Conservation (phyloP, 805 yeast species). For the Cyberlindnera bimundalis region DNA sequence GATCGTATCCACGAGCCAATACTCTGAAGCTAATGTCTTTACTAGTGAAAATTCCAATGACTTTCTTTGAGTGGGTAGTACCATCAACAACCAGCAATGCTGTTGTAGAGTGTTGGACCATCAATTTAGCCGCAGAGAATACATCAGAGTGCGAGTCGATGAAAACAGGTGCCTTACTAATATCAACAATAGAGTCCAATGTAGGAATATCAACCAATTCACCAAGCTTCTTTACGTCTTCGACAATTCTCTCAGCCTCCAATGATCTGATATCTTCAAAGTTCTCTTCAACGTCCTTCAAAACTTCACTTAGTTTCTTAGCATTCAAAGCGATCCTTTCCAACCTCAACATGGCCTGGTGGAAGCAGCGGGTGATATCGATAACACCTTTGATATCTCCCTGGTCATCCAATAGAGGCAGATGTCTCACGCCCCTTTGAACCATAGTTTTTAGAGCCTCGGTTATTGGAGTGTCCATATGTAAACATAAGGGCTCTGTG, state of each 20-base stretch:
- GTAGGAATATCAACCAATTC: conserved; percentile 41
- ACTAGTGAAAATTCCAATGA: conserved; percentile 45
- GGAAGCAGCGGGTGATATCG: conserved; percentile 45
- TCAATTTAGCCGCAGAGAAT: conserved; percentile 36
- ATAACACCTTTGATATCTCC: conserved; percentile 40
- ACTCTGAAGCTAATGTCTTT: conserved; percentile 44
- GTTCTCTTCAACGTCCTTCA: conserved; percentile 31
- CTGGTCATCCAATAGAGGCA: conserved; percentile 38
- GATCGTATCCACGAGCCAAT: conserved; percentile 35
- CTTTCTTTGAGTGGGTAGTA: conserved; percentile 29
- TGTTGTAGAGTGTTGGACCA: conserved; percentile 37
- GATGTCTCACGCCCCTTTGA: conserved; percentile 38
- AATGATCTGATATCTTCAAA: conserved; percentile 24
- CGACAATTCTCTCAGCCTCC: conserved; percentile 26
- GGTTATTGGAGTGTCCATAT: conserved; percentile 37
- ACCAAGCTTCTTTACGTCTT: conserved; percentile 37
- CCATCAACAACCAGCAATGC: conserved; percentile 40
- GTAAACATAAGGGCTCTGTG: conserved; percentile 33
- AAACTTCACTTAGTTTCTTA: conserved; percentile 28
- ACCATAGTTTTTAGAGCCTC: conserved; percentile 43
- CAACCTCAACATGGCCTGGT: conserved; percentile 42
- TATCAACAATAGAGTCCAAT: conserved; percentile 24
- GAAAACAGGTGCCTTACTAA: conserved; percentile 29
- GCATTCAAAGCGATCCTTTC: conserved; percentile 40
- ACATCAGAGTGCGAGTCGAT: conserved; percentile 37